Evolutionary conservation across 179 eudicot species (phyloP).

Genomic region (Amaranthus tricolor): DNA sequence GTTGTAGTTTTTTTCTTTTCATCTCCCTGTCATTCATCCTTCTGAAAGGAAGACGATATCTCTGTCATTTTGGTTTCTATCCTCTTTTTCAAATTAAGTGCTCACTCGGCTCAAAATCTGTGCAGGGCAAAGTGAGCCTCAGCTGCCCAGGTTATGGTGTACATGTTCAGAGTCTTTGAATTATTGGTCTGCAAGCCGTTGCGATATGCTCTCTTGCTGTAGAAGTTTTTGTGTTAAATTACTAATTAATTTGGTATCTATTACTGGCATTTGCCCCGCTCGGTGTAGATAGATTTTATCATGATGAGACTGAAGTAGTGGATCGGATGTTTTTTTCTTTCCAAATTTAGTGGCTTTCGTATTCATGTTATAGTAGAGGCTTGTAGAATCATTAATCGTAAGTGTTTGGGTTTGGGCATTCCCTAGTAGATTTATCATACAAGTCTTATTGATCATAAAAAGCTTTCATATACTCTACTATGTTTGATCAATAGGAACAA

Average conservation of each 20-base stretch:
- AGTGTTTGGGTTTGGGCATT: no score
- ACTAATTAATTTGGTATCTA: background rate
- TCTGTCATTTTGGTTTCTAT: background rate
- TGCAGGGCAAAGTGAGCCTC: constrained; percentile 30
- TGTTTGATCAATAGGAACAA: no score
- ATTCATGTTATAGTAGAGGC: no score
- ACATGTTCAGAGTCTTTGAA: background rate
- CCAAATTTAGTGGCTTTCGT: background rate
- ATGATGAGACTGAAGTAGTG: constrained; percentile 1
- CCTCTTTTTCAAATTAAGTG: background rate
- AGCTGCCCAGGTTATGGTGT: background rate
- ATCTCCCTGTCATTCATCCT: background rate
- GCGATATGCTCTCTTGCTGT: background rate
- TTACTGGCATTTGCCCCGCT: background rate
- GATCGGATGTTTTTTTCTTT: background rate
- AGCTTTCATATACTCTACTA: no score
- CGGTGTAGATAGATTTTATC: background rate
- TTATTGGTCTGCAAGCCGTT: background rate
- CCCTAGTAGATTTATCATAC: no score
- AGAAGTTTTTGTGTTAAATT: constrained; percentile 3
- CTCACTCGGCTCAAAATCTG: background rate
- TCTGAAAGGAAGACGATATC: background rate
- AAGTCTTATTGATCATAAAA: no score
- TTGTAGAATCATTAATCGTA: no score
- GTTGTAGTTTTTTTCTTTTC: background rate